phyloP scores from a whole-genome alignment of 345 rosid species.

The Populus alba region DNA sequence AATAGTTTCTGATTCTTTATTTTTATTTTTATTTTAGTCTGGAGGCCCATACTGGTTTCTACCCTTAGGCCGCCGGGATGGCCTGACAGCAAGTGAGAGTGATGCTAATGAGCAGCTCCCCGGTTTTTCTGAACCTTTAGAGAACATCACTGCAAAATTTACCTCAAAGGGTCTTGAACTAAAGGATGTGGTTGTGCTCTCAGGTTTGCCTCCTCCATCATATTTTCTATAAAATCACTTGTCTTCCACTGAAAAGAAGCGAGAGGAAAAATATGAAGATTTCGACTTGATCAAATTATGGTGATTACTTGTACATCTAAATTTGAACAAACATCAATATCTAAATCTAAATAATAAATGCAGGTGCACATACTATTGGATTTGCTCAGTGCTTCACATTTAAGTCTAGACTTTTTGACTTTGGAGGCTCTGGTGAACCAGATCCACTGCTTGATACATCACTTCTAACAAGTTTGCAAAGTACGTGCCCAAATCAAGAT shows the following conservation, averaged over 20 bases:
- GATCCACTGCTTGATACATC: slow-evolving; percentile 55
- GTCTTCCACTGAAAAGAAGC: background rate
- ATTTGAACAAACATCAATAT: no score
- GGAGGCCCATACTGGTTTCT: slow-evolving; percentile 58
- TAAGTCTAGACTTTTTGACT: slow-evolving; percentile 62
- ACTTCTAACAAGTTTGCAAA: slow-evolving; percentile 42
- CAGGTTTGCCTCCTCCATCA: slow-evolving; percentile 38
- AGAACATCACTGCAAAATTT: slow-evolving; percentile 55
- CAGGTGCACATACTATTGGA: slow-evolving; percentile 67
- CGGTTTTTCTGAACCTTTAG: slow-evolving; percentile 52
- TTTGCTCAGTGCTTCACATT: slow-evolving; percentile 70
- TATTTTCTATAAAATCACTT: background rate
- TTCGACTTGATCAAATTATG: no score
- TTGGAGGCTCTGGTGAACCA: slow-evolving; percentile 50
- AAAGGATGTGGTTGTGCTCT: slow-evolving; percentile 66
- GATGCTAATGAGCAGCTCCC: slow-evolving; percentile 58
- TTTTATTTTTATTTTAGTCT: slow-evolving; percentile 19
- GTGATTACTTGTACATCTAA: no score
- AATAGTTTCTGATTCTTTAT: background rate
- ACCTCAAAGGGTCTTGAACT: slow-evolving; percentile 54
- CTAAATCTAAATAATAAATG: background rate
- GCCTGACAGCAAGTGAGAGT: slow-evolving; percentile 40
- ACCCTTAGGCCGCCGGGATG: slow-evolving; percentile 62
- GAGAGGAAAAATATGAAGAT: background rate
- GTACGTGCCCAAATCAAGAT: slow-evolving; percentile 46